Evolutionary conservation across 345 rosid genomes (phyloP).

Genomic region (Gossypium stocksii): DNA sequence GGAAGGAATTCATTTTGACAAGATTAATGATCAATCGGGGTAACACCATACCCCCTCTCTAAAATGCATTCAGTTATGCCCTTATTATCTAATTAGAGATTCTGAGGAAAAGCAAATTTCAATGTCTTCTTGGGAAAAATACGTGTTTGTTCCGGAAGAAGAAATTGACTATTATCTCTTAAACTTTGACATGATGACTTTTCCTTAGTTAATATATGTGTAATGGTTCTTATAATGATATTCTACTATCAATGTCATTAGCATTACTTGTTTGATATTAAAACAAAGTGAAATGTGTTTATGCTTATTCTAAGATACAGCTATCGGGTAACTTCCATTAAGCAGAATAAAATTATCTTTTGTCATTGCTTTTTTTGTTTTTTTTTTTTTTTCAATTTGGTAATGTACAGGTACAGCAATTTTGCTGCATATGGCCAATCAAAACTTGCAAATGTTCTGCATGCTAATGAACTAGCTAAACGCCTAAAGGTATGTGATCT

Average conservation of each 20-base stretch:
- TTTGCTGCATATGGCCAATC: slow-evolving; percentile 64
- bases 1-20: slow-evolving; percentile 61
- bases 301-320: neutral
- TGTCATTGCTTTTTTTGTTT: too few relatives aligned
- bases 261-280: neutral
- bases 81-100: neutral
- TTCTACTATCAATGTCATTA: neutral
- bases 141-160: neutral
- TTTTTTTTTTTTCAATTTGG: slow-evolving; percentile 1
- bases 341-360: neutral
- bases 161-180: neutral
- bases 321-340: neutral
- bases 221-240: neutral
- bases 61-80: neutral
- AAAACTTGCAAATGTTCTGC: slow-evolving; percentile 75
- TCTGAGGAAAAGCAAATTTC: neutral
- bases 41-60: slow-evolving; percentile 17
- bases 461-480: slow-evolving; percentile 75
- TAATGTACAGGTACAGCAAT: slow-evolving; percentile 42
- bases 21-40: slow-evolving; percentile 60
- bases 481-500: slow-evolving; percentile 51
- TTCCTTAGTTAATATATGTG: neutral
- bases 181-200: slow-evolving; percentile 7
- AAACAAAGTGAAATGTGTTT: neutral
- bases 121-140: neutral